Percentiles rank a stretch among this genome's conserved stretches.
phyloP scores from a whole-genome alignment of 1,284 basidiomycete genomes.

The Microbotryomycetes sp. region DNA sequence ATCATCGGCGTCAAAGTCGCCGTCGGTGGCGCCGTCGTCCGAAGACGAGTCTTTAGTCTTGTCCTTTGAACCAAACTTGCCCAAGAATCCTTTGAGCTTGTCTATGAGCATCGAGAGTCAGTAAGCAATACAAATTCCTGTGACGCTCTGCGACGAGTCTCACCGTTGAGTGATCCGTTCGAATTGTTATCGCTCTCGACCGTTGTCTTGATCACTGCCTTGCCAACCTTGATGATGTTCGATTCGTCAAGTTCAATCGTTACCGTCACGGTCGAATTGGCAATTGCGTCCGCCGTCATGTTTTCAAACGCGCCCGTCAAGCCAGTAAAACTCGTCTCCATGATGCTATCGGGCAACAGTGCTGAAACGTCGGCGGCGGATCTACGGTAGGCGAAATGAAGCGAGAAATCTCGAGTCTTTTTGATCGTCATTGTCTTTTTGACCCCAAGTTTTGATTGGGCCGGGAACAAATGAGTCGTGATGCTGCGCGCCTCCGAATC shows the following conservation, averaged over 20 bases:
- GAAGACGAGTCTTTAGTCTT: neutral
- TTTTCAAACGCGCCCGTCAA: constrained; percentile 63
- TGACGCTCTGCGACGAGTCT: neutral
- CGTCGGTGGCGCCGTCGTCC: constrained; percentile 5
- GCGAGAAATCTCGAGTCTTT: constrained; percentile 65
- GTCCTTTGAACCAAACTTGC: constrained; percentile 42
- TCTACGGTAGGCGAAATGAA: constrained; percentile 48
- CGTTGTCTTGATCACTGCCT: constrained; percentile 65
- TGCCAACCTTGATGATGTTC: constrained; percentile 55
- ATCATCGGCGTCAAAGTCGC: constrained; percentile 39
- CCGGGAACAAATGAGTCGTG: constrained; percentile 64
- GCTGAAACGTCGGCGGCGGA: constrained; percentile 39
- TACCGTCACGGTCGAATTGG: constrained; percentile 67
- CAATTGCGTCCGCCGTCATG: constrained; percentile 60
- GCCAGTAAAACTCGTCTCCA: constrained; percentile 60
- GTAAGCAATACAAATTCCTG: constrained; percentile 9
- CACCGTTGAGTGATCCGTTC: constrained; percentile 45
- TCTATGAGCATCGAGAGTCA: constrained; percentile 39
- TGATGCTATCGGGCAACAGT: constrained; percentile 58
- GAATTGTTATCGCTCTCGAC: constrained; percentile 65
- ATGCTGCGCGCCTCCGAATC: constrained; percentile 55
- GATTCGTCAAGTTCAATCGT: constrained; percentile 73
- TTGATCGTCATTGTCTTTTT: constrained; percentile 79
- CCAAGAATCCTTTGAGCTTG: constrained; percentile 77
- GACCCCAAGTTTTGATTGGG: constrained; percentile 62